Conservation (phyloP, 1,284 basidiomycete genomes). For the Heliocybe sulcata region DNA sequence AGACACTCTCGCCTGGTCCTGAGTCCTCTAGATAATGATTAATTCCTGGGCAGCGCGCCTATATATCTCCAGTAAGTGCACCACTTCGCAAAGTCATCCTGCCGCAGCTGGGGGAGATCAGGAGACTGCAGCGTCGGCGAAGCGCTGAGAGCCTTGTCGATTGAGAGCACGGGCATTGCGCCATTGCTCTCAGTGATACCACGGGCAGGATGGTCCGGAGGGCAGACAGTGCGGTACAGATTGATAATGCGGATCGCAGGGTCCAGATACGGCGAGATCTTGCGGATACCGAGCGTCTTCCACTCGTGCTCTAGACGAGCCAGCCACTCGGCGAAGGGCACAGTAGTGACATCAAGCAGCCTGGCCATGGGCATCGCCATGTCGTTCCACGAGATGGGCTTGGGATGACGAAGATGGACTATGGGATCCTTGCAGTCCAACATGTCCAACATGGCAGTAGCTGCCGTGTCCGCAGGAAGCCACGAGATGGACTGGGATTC, state of each 20-base stretch:
- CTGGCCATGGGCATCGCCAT: constrained; percentile 8
- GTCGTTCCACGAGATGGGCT: constrained; percentile 12
- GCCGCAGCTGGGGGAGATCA: background rate
- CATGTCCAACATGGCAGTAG: background rate
- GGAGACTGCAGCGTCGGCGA: background rate
- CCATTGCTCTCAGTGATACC: background rate
- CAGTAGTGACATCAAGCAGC: constrained; percentile 9
- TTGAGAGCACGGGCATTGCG: background rate
- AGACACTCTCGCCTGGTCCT: too few relatives aligned
- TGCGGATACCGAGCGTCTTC: background rate
- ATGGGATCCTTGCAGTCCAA: background rate
- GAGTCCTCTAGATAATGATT: background rate
- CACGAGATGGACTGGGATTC: background rate
- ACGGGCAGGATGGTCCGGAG: background rate
- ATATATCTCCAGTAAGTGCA: background rate
- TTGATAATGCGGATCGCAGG: background rate
- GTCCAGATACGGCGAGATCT: background rate
- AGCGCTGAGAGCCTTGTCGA: background rate
- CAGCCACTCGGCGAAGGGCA: constrained; percentile 14
- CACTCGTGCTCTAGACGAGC: constrained; percentile 2
- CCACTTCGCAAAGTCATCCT: background rate
- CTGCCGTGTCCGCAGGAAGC: background rate
- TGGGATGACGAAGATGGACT: constrained; percentile 16
- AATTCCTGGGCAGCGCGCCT: background rate
- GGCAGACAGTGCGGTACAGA: background rate